Percentiles rank a stretch among this genome's conserved stretches.
Evolutionary conservation across 345 rosid genomes (phyloP).

Genomic region (Carallia pectinifolia): DNA sequence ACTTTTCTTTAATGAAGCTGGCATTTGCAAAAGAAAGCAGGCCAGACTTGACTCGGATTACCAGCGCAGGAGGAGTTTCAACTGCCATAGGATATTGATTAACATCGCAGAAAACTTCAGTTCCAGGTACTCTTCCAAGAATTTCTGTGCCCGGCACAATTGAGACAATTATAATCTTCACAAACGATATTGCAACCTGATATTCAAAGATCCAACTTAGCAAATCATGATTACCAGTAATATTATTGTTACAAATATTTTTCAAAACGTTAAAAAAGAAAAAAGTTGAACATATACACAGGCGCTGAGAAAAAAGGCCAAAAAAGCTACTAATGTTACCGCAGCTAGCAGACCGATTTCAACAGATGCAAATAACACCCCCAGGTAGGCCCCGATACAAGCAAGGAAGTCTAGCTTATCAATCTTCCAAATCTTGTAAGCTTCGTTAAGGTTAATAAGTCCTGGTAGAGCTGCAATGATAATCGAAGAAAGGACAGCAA

Average conservation of each 20-base stretch:
- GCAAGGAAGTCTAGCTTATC: conserved; percentile 87
- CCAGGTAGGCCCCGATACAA: conserved; percentile 79
- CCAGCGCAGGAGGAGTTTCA: conserved; percentile 48
- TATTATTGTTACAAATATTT: no score
- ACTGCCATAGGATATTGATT: conserved; percentile 83
- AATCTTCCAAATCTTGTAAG: conserved; percentile 64
- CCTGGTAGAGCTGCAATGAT: conserved; percentile 90
- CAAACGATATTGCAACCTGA: conserved; percentile 74
- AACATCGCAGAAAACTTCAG: conserved; percentile 49
- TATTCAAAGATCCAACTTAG: no score
- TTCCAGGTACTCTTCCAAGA: conserved; percentile 69
- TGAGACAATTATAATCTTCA: conserved; percentile 67
- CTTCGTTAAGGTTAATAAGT: conserved; percentile 58
- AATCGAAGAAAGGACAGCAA: conserved; percentile 74
- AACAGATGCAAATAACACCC: conserved; percentile 73
- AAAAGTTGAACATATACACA: background rate
- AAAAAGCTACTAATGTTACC: conserved; percentile 33
- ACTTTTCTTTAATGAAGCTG: conserved; percentile 68
- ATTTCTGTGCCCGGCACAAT: conserved; percentile 68
- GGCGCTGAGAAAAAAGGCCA: background rate
- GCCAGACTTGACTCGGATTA: conserved; percentile 67
- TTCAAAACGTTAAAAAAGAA: no score
- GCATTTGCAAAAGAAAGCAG: conserved; percentile 91
- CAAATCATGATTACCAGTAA: no score
- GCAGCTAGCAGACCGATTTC: conserved; percentile 84